Evolutionary conservation across 176 grass and related monocot species (phyloP), one percentile per base, ranked within the genome.

Genomic region (Eremochloa ophiuroides): DNA sequence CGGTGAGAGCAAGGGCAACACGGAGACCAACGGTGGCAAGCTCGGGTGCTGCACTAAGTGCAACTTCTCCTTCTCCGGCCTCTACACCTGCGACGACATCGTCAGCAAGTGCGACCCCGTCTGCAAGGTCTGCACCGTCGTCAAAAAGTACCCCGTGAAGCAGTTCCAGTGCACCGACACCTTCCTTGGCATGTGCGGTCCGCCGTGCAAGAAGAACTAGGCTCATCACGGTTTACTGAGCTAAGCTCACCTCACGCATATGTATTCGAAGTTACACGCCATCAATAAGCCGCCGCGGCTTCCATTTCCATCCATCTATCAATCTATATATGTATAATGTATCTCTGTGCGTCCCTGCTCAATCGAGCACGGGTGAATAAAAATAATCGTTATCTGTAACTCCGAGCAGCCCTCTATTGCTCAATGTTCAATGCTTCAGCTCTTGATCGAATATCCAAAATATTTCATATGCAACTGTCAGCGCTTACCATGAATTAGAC

Each of bases 111-210:
- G 73, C 2, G 85, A 64, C 63, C 77, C 25, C 3, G 9, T 77
- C 41, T 77, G 65, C 65, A 76, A 70, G 27, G 51, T 5, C 16
- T 81, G 85, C 61, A 18, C 39, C 22, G 48, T 60, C 11, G 76
- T 75, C 48, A 69, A 47, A 48, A 75, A 53, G 8, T 23, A 37
- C 50, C 50, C 38, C 6, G 50, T 29, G 8, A 82, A 69, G 77
- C 9, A 39, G 63, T 62, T 77, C 33, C 20, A 70, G 64, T 87
- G 85, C 62, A 76, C 63, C 30, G 51, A 87, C 85, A 76, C 72
- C 30, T 87, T 82, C 78, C 63, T 82, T 17, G 78, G 71, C 38
- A 23, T 87, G 4, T 76, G 78, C 15, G 84, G 29, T 1, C 69
- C 77, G 2, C 8, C 60, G 0, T 80, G 84, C 70, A 75, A 81